Percentiles rank a stretch among this genome's conserved stretches.
These are phyloP conservation scores for Beta macrorhiza DNA, from an alignment of 179 eudicot genomes.

Conservation along the genomic window DNA sequence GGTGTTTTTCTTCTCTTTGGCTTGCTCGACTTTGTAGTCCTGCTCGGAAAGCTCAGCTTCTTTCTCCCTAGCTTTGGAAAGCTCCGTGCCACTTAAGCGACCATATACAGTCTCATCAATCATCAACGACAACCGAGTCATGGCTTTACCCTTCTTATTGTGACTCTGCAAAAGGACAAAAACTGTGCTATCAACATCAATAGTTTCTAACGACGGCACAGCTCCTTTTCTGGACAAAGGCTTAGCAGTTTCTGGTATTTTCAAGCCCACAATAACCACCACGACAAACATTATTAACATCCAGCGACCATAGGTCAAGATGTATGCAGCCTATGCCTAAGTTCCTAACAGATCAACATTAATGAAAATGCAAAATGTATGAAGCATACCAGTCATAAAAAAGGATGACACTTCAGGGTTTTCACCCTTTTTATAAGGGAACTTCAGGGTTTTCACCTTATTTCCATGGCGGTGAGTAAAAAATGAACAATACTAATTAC, in stretches of 20 bases:
- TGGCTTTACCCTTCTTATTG: conserved; percentile 38
- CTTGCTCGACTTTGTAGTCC: conserved; percentile 70
- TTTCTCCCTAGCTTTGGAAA: conserved; percentile 56
- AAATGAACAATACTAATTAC: not conserved
- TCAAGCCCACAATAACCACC: not conserved
- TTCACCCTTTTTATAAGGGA: not conserved
- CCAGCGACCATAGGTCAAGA: not conserved
- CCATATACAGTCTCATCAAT: conserved; percentile 50
- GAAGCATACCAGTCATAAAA: not conserved
- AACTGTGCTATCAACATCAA: conserved; percentile 16
- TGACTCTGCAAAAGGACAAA: conserved; percentile 39
- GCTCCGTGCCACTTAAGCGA: conserved; percentile 46
- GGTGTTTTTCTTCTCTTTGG: conserved; percentile 81
- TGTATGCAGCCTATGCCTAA: not conserved
- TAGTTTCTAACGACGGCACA: not conserved
- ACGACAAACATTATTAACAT: not conserved
- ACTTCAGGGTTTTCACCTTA: not conserved
- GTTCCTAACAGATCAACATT: not conserved
- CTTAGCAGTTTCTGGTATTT: not conserved
- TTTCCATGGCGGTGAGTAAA: not conserved
- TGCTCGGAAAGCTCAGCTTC: conserved; percentile 66
- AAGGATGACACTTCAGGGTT: not conserved
- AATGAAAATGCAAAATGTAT: not conserved
- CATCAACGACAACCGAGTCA: conserved; percentile 43
- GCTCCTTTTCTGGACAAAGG: not conserved